These are phyloP conservation scores for Mycena capillaripes DNA, from an alignment of 768 basidiomycete species.

Conservation along the genomic window DNA sequence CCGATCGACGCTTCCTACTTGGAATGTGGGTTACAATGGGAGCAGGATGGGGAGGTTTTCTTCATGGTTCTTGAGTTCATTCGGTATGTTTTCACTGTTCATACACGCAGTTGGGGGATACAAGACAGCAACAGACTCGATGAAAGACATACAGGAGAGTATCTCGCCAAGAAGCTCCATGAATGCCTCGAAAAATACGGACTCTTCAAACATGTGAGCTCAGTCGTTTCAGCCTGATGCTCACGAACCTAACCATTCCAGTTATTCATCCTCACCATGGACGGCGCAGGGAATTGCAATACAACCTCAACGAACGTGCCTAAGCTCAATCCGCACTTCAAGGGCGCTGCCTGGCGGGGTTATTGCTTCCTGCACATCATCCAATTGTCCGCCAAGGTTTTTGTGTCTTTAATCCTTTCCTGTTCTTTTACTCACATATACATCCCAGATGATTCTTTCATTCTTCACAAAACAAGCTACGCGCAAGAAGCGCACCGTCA, in stretches of 20 bases:
- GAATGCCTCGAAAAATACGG: constrained; percentile 34
- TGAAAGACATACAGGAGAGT: constrained; percentile 33
- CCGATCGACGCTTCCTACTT: constrained; percentile 35
- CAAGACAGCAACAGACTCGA: constrained; percentile 22
- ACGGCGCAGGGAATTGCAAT: constrained; percentile 13
- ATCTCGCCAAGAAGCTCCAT: constrained; percentile 30
- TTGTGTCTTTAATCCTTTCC: constrained; percentile 1
- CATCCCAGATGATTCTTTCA: background rate
- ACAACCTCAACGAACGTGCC: background rate
- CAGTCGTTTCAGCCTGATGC: background rate
- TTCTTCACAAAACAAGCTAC: constrained; percentile 13
- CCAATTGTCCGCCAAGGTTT: constrained; percentile 16
- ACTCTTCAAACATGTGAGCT: constrained; percentile 22
- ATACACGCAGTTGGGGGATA: background rate
- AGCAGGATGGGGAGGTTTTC: constrained; percentile 35
- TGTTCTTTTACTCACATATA: background rate
- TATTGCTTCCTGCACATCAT: constrained; percentile 24
- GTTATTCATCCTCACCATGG: constrained; percentile 6
- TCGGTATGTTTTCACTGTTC: constrained; percentile 21
- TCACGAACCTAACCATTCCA: background rate
- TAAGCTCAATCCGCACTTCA: constrained; percentile 8
- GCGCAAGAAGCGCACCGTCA: constrained; percentile 16
- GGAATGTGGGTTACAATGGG: constrained; percentile 39
- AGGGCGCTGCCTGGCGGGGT: constrained; percentile 14
- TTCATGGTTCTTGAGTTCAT: constrained; percentile 39